Base-by-base conservation (phyloP, 2,329 filamentous ascomycete species). In the Rhynchosporium secalis region DNA sequence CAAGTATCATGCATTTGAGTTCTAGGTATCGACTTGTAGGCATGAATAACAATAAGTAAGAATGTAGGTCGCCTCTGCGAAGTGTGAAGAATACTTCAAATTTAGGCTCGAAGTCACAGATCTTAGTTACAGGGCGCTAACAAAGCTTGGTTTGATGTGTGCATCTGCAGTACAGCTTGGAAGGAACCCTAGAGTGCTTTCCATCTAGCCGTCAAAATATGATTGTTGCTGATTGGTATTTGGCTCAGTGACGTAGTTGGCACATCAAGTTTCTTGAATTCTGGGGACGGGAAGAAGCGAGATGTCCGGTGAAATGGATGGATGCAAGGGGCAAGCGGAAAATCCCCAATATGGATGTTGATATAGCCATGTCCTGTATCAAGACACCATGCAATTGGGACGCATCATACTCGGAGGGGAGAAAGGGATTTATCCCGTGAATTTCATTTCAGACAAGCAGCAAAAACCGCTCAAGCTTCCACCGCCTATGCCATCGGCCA, bases 151-250 rank as follows among this genome's bases (percentile, higher is more conserved):
- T 12, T 8, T 52, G 2, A 9, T 52, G 31, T 52, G 36, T 40
- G 49, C 49, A 52, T 52, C 31, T 52, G 33, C 33, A 52, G 29
- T 38, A 38, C 49, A 52, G 26, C 49, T 38, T 52, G 49, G 33
- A 38, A 20, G 20, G 36, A n/a, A 36, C 20, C 20, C 20, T 20
- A 20, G 20, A 20, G 20, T 20, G 20, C 20, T 20, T 20, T 20
- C 20, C 20, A 20, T 20, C 20, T 20, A 51, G 33, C 20, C 13
- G 8, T 33, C 33, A 49, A 36, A 36, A 7, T 31, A 51, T 29
- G 47, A 31, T 51, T 31, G 7, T 12, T 29, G 13, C n/a, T 7
- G 3, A 36, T 36, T 20, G 12, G 28, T n/a, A 45, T 13, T 45
- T 45, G 13, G 12, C 20, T 36, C 29, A 20, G 49, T 52, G 49